phyloP scores from a whole-genome alignment of 345 rosid species.

The Gossypium rotundifolium region DNA sequence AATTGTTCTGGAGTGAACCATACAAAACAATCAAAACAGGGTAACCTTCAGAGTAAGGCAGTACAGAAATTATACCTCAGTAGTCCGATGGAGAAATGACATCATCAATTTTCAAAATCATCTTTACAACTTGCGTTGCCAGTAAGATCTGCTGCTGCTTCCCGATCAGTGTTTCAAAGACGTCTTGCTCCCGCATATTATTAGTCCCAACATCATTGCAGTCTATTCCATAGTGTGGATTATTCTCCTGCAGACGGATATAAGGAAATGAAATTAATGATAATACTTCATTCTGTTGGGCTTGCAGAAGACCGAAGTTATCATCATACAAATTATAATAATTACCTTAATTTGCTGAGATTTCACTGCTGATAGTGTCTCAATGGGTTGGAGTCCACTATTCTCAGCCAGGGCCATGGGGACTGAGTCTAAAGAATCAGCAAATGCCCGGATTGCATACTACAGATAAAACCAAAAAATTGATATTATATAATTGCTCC shows the following conservation, averaged over 20 bases:
- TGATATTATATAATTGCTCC: not conserved
- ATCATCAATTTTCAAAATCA: slow-evolving; percentile 94
- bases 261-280: not conserved
- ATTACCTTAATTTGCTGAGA: slow-evolving; percentile 85
- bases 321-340: not conserved
- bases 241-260: slow-evolving; percentile 53
- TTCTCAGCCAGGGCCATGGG: slow-evolving; percentile 99
- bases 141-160: slow-evolving; percentile 94
- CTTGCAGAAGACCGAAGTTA: not conserved
- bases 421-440: slow-evolving; percentile 81
- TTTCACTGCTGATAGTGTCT: slow-evolving; percentile 89
- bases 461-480: slow-evolving; percentile 24
- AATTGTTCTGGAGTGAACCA: not conserved
- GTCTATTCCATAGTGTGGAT: slow-evolving; percentile 73
- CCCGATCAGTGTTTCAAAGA: slow-evolving; percentile 92
- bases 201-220: slow-evolving; percentile 97
- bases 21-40: slow-evolving; percentile 12
- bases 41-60: slow-evolving; percentile 13
- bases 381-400: slow-evolving; percentile 93
- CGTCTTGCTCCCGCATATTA: slow-evolving; percentile 84
- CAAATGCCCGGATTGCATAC: slow-evolving; percentile 93
- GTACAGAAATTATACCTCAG: slow-evolving; percentile 23
- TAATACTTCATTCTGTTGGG: not conserved
- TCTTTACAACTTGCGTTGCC: slow-evolving; percentile 98
- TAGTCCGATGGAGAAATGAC: slow-evolving; percentile 78